phyloP scores from a whole-genome alignment of 805 yeast species.

The Isabelozyma rhagii region DNA sequence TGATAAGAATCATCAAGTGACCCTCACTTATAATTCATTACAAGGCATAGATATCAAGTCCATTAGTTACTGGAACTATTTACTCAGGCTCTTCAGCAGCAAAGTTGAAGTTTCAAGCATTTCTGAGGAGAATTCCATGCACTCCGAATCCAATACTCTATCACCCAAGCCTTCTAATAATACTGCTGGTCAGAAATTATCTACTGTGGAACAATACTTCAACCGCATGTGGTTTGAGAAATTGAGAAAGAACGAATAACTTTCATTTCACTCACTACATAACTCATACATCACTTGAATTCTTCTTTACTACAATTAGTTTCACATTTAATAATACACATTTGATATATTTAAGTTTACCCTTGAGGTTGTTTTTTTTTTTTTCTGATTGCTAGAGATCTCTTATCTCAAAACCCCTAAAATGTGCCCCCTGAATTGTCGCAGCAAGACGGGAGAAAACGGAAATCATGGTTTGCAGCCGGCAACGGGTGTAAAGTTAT shows the following conservation, averaged over 20 bases:
- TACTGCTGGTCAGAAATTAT: neutral
- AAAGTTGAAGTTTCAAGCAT: neutral
- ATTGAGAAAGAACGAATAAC: neutral
- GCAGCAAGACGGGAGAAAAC: neutral
- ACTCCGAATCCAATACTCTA: neutral
- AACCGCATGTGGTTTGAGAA: neutral
- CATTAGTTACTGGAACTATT: neutral
- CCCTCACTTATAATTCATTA: neutral
- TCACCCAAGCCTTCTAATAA: neutral
- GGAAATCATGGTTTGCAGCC: neutral
- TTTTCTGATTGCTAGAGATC: neutral
- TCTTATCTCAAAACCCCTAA: neutral
- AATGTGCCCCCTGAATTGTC: neutral
- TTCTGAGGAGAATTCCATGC: neutral
- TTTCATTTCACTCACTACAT: neutral
- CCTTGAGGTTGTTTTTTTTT: too few species aligned
- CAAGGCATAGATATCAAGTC: neutral
- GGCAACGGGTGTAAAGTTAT: too few species aligned
- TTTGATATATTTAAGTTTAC: neutral
- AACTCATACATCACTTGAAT: neutral
- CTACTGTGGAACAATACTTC: neutral
- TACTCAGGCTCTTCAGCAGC: neutral
- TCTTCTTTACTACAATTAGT: neutral
- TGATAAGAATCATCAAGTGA: neutral
- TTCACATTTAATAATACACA: neutral